Evolutionary conservation across 148 eudicot genomes (phyloP).

Genomic region (Arbutus unedo): DNA sequence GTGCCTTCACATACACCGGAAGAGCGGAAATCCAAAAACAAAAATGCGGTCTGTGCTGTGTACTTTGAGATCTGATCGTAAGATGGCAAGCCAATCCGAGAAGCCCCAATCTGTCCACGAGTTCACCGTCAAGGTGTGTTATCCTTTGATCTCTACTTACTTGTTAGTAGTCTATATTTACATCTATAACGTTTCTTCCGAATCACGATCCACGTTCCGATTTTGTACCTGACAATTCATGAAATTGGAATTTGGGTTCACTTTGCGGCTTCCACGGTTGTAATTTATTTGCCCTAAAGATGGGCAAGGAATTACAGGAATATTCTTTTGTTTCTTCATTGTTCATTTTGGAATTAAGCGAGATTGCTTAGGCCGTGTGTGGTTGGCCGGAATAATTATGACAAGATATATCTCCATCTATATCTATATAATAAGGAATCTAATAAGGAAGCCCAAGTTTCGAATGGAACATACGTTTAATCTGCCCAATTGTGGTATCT

Average conservation of each 20-base stretch:
- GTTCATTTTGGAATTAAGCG: not conserved
- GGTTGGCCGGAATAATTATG: not conserved
- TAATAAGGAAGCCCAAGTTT: too few relatives aligned
- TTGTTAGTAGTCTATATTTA: not conserved
- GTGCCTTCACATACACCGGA: not conserved
- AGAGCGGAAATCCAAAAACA: not conserved
- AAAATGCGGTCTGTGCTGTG: not conserved
- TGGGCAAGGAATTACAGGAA: too few relatives aligned
- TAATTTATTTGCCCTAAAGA: not conserved
- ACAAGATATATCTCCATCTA: too few relatives aligned
- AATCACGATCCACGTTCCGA: not conserved
- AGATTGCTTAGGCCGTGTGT: not conserved
- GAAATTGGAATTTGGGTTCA: not conserved
- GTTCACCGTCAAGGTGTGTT: conserved; percentile 49
- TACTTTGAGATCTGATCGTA: conserved; percentile 20
- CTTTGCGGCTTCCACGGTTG: not conserved
- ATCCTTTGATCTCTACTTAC: conserved; percentile 22
- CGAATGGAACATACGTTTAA: too few relatives aligned
- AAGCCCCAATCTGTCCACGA: conserved; percentile 40
- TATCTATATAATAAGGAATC: too few relatives aligned
- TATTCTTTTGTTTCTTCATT: not conserved
- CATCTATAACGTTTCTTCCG: too few relatives aligned
- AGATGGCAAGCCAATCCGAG: conserved; percentile 34
- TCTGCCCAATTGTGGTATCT: not conserved
- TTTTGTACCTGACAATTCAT: not conserved